Percentiles rank a stretch among this genome's conserved stretches.
Conservation (phyloP, 257 asterid genomes). For the Fraxinus americana region DNA sequence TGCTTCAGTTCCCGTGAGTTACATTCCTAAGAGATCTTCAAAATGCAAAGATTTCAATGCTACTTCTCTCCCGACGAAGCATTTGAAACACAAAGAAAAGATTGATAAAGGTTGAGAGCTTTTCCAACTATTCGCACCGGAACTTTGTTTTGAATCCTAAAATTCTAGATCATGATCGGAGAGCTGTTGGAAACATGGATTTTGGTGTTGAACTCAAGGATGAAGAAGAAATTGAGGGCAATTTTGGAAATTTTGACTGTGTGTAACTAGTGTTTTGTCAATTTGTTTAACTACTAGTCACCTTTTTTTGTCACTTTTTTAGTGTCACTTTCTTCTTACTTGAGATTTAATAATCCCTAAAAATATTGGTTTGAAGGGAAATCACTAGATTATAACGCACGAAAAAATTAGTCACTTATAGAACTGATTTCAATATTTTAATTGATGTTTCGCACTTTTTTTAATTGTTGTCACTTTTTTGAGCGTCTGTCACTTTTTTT, state of each 20-base stretch:
- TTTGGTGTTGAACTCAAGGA: conserved; percentile 30
- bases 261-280: not conserved
- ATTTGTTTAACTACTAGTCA: not conserved
- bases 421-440: too few relatives aligned
- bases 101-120: conserved; percentile 18
- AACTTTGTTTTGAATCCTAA: conserved; percentile 23
- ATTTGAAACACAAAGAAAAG: conserved; percentile 21
- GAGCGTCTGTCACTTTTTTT: too few relatives aligned
- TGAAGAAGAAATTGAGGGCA: conserved; percentile 46
- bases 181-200: conserved; percentile 18
- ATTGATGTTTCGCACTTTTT: too few relatives aligned
- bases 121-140: conserved; percentile 23
- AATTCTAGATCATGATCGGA: conserved; percentile 28
- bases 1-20: conserved; percentile 49
- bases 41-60: conserved; percentile 32
- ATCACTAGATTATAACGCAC: too few relatives aligned
- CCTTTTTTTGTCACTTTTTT: too few relatives aligned
- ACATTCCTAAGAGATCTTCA: conserved; percentile 44
- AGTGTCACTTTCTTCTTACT: too few relatives aligned
- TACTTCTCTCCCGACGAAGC: conserved; percentile 28
- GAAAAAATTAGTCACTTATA: too few relatives aligned
- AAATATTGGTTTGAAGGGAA: too few relatives aligned
- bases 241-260: conserved; percentile 25
- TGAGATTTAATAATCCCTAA: too few relatives aligned
- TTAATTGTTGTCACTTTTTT: too few relatives aligned